Evolutionary conservation across 805 yeast genomes (phyloP), one percentile per base, ranked within the genome.

Genomic region (Ogataea haglerorum): DNA sequence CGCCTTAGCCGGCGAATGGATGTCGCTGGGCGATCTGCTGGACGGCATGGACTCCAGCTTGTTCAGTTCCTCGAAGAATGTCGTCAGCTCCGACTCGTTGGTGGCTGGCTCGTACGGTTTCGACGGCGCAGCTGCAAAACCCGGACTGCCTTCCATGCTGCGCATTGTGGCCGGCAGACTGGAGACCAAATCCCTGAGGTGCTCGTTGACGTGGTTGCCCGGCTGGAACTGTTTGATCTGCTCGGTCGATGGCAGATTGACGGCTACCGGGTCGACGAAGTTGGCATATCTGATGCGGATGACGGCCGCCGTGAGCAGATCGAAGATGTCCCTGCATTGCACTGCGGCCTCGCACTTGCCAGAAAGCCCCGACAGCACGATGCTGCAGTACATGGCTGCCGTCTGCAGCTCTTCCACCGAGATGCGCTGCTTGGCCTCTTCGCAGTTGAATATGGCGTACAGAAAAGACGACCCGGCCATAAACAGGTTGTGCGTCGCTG

Each of bases 391-490:
- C 9, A 56, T 49, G 2, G 75, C 65, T 29, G 67, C 63, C 19
- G 67, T 68, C 17, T 84, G 78, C 24, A 81, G 69, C 34, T 72
- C 77, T 16, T 69, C 67, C 15, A 77, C 49, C 1, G 72, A 58
- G 14, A 78, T 70, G 5, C 64, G 63, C 5, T 61, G 56, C 16
- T 82, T 60, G 2, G 74, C 76, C 34, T 70, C 73, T n/a, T 69
- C 69, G 26, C 85, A 76, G 57, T 83, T 83, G 58, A 85, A 88
- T 10, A 87, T 69, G 1, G 89, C 75, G 57, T 85, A 88, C 31
- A 89, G 66, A 51, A 79, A 88, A 1, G 95, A 83, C 19, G 91
- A 83, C 1, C 95, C 95, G 0, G 95, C 90, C 84, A 85, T 82
- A 57, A 87, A 87, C 39, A 87, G 67, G 57, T 87, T 88, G 59